These are phyloP conservation scores for Lactarius quietus DNA, from an alignment of 768 basidiomycete genomes.

Conservation along the genomic window DNA sequence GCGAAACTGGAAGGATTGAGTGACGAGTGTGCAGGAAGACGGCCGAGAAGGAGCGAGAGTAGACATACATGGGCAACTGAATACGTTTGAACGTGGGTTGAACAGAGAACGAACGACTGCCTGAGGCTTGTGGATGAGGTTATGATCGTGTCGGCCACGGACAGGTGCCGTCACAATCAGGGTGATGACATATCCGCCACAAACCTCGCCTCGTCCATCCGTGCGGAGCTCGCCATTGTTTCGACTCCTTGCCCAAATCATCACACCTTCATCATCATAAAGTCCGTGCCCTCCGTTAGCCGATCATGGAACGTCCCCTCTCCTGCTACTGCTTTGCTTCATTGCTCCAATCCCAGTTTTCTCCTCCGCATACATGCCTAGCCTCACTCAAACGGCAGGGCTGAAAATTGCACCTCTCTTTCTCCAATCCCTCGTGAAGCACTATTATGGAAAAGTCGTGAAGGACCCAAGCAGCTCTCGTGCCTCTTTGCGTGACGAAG, in stretches of 20 bases:
- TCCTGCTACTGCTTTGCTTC: background rate
- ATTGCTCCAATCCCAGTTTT: too few species aligned
- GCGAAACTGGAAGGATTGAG: too few species aligned
- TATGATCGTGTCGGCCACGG: too few species aligned
- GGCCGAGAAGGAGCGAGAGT: too few species aligned
- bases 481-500: slow-evolving; percentile 52
- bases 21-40: too few species aligned
- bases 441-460: slow-evolving; percentile 65
- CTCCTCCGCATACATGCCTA: slow-evolving; percentile 9
- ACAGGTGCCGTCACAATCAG: too few species aligned
- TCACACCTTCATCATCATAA: slow-evolving; percentile 2
- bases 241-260: too few species aligned
- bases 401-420: slow-evolving; percentile 64
- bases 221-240: background rate
- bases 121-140: too few species aligned
- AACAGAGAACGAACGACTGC: too few species aligned
- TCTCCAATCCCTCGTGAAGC: slow-evolving; percentile 72
- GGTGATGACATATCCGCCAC: background rate
- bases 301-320: background rate
- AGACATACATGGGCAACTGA: too few species aligned
- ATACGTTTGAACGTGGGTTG: too few species aligned
- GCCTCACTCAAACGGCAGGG: slow-evolving; percentile 58
- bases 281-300: background rate
- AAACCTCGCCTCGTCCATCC: background rate
- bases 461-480: slow-evolving; percentile 1